These are phyloP conservation scores for Neonectria hederae DNA, from an alignment of 2,329 filamentous ascomycete species.

Conservation along the genomic window DNA sequence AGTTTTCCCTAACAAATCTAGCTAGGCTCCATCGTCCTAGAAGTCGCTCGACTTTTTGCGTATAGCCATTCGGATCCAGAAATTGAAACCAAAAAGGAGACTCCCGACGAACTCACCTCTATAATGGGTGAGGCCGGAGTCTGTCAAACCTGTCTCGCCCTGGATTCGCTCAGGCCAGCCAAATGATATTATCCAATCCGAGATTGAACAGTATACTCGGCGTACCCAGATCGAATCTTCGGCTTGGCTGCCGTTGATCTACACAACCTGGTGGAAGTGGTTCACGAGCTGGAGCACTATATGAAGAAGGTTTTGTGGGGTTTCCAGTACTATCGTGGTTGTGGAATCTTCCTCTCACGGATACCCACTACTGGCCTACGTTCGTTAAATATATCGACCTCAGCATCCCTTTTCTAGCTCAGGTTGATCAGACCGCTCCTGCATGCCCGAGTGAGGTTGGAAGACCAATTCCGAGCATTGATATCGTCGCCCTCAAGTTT, in stretches of 20 bases:
- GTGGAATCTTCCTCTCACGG: conserved; percentile 20
- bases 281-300: conserved; percentile 25
- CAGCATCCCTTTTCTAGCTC: conserved; percentile 22
- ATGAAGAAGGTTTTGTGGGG: conserved; percentile 23
- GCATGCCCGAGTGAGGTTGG: conserved; percentile 26
- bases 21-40: conserved; percentile 4
- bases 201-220: conserved; percentile 23
- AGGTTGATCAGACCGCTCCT: conserved; percentile 25
- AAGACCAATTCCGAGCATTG: conserved; percentile 26
- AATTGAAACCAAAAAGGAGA: neutral
- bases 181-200: conserved; percentile 22
- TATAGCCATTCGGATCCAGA: conserved; percentile 22
- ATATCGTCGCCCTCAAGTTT: conserved; percentile 25
- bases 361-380: conserved; percentile 26
- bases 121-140: conserved; percentile 26
- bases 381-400: conserved; percentile 28
- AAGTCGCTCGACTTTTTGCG: conserved; percentile 15
- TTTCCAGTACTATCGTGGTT: conserved; percentile 25
- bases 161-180: conserved; percentile 20
- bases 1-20: neutral
- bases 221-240: conserved; percentile 25
- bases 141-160: conserved; percentile 20
- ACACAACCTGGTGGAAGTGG: conserved; percentile 19
- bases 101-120: conserved; percentile 20
- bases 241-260: conserved; percentile 21